Conservation (phyloP, 257 asterid genomes). For the Ehretia macrophylla region DNA sequence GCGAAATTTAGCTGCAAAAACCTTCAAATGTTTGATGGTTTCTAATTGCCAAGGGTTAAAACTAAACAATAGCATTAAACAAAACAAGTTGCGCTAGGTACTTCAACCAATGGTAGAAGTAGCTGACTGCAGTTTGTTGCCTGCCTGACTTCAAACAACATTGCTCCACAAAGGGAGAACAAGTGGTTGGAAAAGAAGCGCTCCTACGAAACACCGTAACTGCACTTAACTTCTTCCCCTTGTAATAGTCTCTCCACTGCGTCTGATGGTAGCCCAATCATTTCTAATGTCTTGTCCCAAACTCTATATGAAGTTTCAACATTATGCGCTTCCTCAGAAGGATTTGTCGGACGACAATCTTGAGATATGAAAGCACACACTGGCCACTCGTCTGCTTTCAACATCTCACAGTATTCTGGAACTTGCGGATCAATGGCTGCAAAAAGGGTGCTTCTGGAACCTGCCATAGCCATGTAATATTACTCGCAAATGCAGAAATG, state of each 20-base stretch:
- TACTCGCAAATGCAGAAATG: conserved; percentile 1
- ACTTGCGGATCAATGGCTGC: conserved; percentile 96
- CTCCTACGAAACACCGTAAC: conserved; percentile 22
- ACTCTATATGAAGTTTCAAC: conserved; percentile 60
- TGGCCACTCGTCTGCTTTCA: conserved; percentile 96
- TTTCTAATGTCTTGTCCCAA: conserved; percentile 90
- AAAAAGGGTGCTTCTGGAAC: conserved; percentile 88
- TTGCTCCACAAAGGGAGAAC: neutral
- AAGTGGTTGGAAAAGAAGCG: conserved; percentile 1
- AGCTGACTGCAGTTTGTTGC: neutral
- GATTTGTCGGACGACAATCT: conserved; percentile 89
- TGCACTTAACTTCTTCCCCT: conserved; percentile 71
- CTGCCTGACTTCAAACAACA: neutral
- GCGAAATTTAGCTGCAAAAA: neutral
- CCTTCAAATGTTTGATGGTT: neutral
- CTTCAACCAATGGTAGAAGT: no score
- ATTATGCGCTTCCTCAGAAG: conserved; percentile 87
- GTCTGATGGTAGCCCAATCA: conserved; percentile 80
- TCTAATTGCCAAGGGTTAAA: no score
- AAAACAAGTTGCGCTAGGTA: no score
- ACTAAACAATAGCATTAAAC: neutral
- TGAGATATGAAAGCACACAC: conserved; percentile 84
- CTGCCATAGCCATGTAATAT: conserved; percentile 42
- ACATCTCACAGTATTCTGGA: conserved; percentile 70
- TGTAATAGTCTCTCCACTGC: conserved; percentile 78